Conservation (phyloP, 2,329 filamentous ascomycete species). For the Hypoxylon rubiginosum region DNA sequence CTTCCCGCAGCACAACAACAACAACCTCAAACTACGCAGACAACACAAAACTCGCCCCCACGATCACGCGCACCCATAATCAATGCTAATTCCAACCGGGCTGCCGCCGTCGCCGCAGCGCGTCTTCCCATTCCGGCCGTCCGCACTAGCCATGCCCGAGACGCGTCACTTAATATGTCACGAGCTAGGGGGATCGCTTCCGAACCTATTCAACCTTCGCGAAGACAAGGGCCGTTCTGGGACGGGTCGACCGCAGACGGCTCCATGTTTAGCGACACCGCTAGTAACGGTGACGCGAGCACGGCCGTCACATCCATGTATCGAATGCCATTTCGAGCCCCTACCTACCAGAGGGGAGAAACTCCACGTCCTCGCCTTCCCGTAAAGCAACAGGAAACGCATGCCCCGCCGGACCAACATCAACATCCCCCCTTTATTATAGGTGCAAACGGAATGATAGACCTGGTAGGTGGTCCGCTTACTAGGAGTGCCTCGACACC, state of each 20-base stretch:
- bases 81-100: conserved; percentile 49
- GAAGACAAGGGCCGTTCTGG: conserved; percentile 50
- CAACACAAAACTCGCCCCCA: conserved; percentile 43
- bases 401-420: conserved; percentile 30
- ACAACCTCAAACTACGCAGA: conserved; percentile 22
- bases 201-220: conserved; percentile 44
- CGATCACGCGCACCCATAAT: conserved; percentile 49
- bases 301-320: conserved; percentile 41
- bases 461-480: conserved; percentile 43
- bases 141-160: conserved; percentile 43
- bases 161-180: conserved; percentile 44
- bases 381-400: conserved; percentile 41
- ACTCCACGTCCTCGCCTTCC: conserved; percentile 45
- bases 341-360: conserved; percentile 44
- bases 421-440: conserved; percentile 48
- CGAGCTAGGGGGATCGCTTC: conserved; percentile 44
- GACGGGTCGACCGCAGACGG: conserved; percentile 53
- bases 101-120: conserved; percentile 40
- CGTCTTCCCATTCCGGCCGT: conserved; percentile 43
- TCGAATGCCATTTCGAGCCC: conserved; percentile 40
- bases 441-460: conserved; percentile 49
- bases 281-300: conserved; percentile 50
- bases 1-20: too few species aligned
- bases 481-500: conserved; percentile 51
- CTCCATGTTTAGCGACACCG: conserved; percentile 52